Evolutionary conservation across 2,329 filamentous ascomycete species (phyloP).

Genomic region (Cladobotryum protrusum): DNA sequence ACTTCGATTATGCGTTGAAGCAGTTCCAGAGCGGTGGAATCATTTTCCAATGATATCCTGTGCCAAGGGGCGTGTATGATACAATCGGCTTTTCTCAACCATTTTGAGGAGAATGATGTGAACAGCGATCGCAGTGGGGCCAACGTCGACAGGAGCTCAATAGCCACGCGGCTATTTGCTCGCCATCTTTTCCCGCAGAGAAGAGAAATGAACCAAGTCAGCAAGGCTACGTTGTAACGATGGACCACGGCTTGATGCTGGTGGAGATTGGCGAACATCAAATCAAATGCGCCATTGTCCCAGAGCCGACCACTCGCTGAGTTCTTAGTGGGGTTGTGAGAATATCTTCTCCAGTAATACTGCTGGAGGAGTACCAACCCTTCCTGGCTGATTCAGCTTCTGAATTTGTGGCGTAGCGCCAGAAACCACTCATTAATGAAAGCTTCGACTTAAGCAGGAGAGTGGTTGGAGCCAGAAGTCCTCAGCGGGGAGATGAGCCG

Average conservation of each 20-base stretch:
- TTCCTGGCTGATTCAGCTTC: slow-evolving; percentile 11
- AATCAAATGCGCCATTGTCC: slow-evolving; percentile 6
- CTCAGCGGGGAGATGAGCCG: slow-evolving; percentile 1
- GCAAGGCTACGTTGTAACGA: slow-evolving; percentile 4
- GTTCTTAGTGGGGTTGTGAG: slow-evolving; percentile 13
- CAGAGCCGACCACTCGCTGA: slow-evolving; percentile 13
- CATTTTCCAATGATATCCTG: no score
- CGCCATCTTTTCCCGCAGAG: no score
- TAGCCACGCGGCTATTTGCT: no score
- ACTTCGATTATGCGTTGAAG: background rate
- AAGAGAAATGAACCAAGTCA: background rate
- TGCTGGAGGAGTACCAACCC: background rate
- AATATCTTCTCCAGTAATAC: slow-evolving; percentile 4
- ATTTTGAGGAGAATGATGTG: no score
- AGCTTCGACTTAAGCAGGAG: background rate
- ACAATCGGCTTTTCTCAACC: no score
- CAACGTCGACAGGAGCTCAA: no score
- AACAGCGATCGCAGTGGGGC: no score
- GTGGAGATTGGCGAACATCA: slow-evolving; percentile 17
- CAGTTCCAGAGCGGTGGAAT: background rate
- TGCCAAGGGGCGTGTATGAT: no score
- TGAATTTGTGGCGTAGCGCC: slow-evolving; percentile 5
- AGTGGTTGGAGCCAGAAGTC: slow-evolving; percentile 2
- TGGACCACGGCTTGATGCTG: slow-evolving; percentile 1
- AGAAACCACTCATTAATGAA: slow-evolving; percentile 2